Percentiles rank a stretch among this genome's conserved stretches.
phyloP scores from a whole-genome alignment of 2,329 filamentous ascomycete genomes.

The Colletotrichum eleusines region DNA sequence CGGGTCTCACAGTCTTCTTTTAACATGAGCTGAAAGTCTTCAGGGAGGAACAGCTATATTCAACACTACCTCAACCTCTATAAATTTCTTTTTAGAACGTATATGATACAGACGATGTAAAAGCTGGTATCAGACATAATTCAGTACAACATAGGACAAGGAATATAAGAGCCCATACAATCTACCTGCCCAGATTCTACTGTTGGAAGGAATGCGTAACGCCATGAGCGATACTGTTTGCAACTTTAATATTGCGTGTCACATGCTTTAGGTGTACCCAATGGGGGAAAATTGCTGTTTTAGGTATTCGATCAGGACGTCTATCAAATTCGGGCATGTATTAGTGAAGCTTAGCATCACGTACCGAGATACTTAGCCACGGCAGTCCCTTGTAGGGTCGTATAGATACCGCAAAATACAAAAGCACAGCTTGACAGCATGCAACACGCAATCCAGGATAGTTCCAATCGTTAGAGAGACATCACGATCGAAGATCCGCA shows the following conservation, averaged over 20 bases:
- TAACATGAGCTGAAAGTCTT: not conserved
- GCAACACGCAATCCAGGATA: not conserved
- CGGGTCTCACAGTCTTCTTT: not conserved
- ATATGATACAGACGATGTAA: not conserved
- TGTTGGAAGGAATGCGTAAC: not conserved
- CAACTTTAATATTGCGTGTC: not conserved
- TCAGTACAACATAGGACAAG: not conserved
- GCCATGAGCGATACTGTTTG: not conserved
- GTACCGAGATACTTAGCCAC: not conserved
- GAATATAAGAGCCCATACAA: no score
- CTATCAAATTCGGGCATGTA: not conserved
- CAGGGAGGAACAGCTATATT: not conserved
- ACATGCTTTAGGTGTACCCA: not conserved
- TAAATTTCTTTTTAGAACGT: not conserved
- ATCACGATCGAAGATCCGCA: not conserved
- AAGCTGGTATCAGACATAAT: not conserved
- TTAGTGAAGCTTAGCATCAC: not conserved
- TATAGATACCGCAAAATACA: not conserved
- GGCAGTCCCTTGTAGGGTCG: not conserved
- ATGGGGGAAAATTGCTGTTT: not conserved
- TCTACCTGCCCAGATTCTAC: not conserved
- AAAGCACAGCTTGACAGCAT: not conserved
- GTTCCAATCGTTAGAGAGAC: not conserved
- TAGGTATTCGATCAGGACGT: not conserved
- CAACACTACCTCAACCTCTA: not conserved